Evolutionary conservation across 164 flowering plant species (phyloP), one percentile per base, ranked within the genome.

Genomic region (Nymphaea thermarum): DNA sequence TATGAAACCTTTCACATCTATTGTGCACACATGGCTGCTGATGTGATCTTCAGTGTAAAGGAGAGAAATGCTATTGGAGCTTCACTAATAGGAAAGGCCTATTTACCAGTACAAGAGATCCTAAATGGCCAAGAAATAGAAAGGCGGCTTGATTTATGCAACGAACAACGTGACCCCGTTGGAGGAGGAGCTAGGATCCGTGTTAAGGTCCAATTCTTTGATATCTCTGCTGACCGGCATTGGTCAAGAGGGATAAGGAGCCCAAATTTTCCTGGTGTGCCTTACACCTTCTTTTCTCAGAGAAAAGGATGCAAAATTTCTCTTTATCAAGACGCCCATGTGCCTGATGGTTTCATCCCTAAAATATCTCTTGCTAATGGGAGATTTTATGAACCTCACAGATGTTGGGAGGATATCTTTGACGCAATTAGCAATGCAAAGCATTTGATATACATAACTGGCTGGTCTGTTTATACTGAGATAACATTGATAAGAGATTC

Each of bases 341-440:
- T 84, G 4, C 73, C 74, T 0, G 79, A 79, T 43, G 68, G 75
- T 3, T 70, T 68, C 64, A 62, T 60, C 25, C 82, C 76, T 0
- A 4, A 43, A 41, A 74, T 82, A 47, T 57, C 66, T 44, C 70
- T 80, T 12, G 36, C 82, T 0, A 71, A 69, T 14, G 81, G 77
- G 60, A 3, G 55, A 66, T 7, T 18, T 18, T 81, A 82, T 60
- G 75, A 69, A 66, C 79, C 83, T 44, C 75, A 75, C 5, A 71
- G 86, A 66, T 87, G 96, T 69, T 89, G 92, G 92, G 92, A 87
- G 66, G 88, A 87, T 59, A 65, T 89, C 3, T 87, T 85, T 71
- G 79, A 84, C 68, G 91, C 91, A 0, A 84, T 89, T 41, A 64
- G 3, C 42, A 73, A 76, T 65, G 92, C 95, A 0, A 76, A 77